These are phyloP conservation scores for Canavalia ensiformis DNA, from an alignment of 306 rosid species.

Conservation along the genomic window DNA sequence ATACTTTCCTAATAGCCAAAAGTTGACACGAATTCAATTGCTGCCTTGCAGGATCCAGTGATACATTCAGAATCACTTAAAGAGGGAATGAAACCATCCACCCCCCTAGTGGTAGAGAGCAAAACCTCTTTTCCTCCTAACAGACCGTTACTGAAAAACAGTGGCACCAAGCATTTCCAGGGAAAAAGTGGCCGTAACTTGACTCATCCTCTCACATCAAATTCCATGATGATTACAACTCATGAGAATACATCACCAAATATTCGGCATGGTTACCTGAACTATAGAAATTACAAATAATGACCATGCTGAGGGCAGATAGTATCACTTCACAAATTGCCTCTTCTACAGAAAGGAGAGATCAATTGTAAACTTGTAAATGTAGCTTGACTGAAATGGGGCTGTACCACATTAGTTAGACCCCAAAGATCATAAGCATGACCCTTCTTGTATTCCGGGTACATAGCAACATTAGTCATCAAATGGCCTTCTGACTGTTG, in stretches of 20 bases:
- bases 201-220: conserved; percentile 58
- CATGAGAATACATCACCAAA: conserved; percentile 87
- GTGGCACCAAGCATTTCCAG: conserved; percentile 55
- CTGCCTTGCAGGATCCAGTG: conserved; percentile 54
- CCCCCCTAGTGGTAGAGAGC: conserved; percentile 51
- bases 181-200: conserved; percentile 55
- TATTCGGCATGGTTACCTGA: conserved; percentile 60
- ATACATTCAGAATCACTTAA: conserved; percentile 59
- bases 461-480: conserved; percentile 36
- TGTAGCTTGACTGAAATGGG: conserved; percentile 37
- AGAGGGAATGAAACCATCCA: conserved; percentile 53
- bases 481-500: conserved; percentile 24
- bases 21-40: neutral
- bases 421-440: conserved; percentile 1
- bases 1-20: neutral
- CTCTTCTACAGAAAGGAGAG: conserved; percentile 4
- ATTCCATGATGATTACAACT: conserved; percentile 50
- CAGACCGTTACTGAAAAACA: conserved; percentile 56
- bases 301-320: conserved; percentile 30
- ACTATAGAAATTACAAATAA: conserved; percentile 31
- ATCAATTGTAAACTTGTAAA: conserved; percentile 38
- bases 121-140: conserved; percentile 53
- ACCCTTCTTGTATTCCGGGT: conserved; percentile 33
- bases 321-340: conserved; percentile 15
- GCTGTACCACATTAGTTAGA: conserved; percentile 42